These are phyloP conservation scores for Coemansia sp. DNA, from an alignment of 192 early-diverging fungal genomes.

Conservation along the genomic window DNA sequence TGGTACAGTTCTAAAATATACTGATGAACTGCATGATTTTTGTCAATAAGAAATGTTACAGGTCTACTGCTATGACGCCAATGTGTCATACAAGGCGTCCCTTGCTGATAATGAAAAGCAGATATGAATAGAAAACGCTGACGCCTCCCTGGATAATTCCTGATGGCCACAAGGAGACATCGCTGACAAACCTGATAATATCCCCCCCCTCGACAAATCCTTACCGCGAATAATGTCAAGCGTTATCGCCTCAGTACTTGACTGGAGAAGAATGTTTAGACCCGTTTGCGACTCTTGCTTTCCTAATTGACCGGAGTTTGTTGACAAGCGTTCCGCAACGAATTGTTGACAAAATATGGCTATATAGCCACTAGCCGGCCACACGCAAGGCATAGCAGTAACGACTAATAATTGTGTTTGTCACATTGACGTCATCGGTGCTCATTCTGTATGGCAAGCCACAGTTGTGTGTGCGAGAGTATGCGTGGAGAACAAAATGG, in stretches of 20 bases:
- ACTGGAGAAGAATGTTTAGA: not conserved
- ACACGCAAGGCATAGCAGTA: not conserved
- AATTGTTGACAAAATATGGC: not conserved
- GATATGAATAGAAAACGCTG: not conserved
- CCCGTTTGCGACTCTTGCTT: not conserved
- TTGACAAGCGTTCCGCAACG: not conserved
- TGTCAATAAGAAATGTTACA: not conserved
- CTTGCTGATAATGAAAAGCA: not conserved
- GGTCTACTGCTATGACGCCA: conserved; percentile 4
- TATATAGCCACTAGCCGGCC: no score
- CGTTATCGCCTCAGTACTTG: not conserved
- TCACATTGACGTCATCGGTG: conserved; percentile 2
- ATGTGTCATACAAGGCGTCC: not conserved
- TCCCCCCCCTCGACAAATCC: not conserved
- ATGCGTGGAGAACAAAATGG: not conserved
- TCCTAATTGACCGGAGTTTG: not conserved
- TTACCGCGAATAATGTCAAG: not conserved
- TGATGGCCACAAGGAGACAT: not conserved
- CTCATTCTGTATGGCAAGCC: conserved; percentile 1
- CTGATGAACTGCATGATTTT: no score
- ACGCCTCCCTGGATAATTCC: not conserved
- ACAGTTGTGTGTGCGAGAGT: not conserved
- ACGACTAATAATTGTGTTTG: not conserved
- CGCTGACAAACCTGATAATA: no score
- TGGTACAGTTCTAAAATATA: conserved; percentile 36